Percentiles rank a stretch among this genome's conserved stretches.
Conservation (phyloP, 768 basidiomycete species). For the Tulasnella sp. region DNA sequence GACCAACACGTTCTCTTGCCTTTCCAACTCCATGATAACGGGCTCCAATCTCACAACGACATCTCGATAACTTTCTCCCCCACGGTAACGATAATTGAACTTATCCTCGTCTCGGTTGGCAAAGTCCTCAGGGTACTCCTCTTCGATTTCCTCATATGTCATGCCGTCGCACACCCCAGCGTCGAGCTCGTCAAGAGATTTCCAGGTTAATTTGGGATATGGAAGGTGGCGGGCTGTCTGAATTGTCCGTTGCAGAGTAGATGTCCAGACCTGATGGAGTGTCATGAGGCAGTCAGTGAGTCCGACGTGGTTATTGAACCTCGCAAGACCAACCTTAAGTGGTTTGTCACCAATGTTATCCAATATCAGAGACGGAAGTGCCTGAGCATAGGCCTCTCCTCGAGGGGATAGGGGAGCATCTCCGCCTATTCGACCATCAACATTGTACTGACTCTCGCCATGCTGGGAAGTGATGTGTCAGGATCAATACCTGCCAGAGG, state of each 20-base stretch:
- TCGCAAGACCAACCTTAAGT: slow-evolving; percentile 58
- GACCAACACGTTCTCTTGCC: slow-evolving; percentile 95
- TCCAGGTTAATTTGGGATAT: slow-evolving; percentile 95
- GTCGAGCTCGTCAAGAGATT: slow-evolving; percentile 95
- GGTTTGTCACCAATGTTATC: slow-evolving; percentile 87
- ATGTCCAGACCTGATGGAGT: slow-evolving; percentile 83
- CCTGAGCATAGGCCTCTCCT: slow-evolving; percentile 78
- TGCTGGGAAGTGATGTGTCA: slow-evolving; percentile 52
- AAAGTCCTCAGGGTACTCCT: slow-evolving; percentile 95
- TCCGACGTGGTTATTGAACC: not conserved
- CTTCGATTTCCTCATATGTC: slow-evolving; percentile 99
- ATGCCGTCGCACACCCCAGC: slow-evolving; percentile 99
- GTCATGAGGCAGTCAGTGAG: not conserved
- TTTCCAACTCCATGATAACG: slow-evolving; percentile 97
- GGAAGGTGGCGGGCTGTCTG: slow-evolving; percentile 81
- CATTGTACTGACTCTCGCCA: slow-evolving; percentile 95
- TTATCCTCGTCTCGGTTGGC: slow-evolving; percentile 98
- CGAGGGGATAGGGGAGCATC: slow-evolving; percentile 82
- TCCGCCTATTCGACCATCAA: slow-evolving; percentile 97
- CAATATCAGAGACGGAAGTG: slow-evolving; percentile 80
- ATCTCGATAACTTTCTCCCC: slow-evolving; percentile 96
- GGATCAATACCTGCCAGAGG: not conserved
- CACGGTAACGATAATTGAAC: slow-evolving; percentile 97
- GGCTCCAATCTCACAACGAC: slow-evolving; percentile 94
- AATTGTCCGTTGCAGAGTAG: slow-evolving; percentile 88